Base-by-base conservation (phyloP, 257 asterid genomes). In the Echites panduratus region DNA sequence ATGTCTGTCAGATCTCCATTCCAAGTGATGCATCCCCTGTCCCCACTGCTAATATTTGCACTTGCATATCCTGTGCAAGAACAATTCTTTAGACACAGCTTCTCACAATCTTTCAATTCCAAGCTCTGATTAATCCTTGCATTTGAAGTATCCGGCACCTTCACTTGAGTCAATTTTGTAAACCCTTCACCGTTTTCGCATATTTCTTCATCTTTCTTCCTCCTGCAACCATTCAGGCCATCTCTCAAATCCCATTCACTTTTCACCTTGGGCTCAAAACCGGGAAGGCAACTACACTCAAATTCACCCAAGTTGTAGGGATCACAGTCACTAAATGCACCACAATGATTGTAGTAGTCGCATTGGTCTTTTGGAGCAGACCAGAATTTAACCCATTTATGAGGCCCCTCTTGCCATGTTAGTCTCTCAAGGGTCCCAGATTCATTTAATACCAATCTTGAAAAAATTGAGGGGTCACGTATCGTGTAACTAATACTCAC, bases 21-120 rank as follows among this genome's bases (percentile, higher is more conserved):
- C 88, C 88, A 84, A 71, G 77, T 63, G 66, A 84, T 27, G 80
- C 88, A 84, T 54, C 88, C 88, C 43, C 72, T 77, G 45, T 74
- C 80, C 7, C 84, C 80, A 12, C 19, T 72, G 70, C 75, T 81
- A n/a, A 81, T 72, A 44, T 84, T 78, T 20, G 83, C 77, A 54
- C 72, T 73, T 19, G 85, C 65, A 47, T 76, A 84, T 27, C 78
- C 84, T 19, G 66, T 73, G 75, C 87, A 84, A 1, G 82, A 78
- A 47, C 87, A 84, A 2, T 81, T 78, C 43, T 74, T 61, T 56
- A 73, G 68, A 77, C 88, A 84, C 44, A 71, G 44, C 20, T 63
- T 68, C 19, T 59, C 50, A 44, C 88, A 84, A 9, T 76, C 82
- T 45, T 53, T 52, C 59, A 74, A 57, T 45, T 76, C 80, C 72